Evolutionary conservation across 352 stramenopile genomes (phyloP), one percentile per base, ranked within the genome.

Genomic region (Globisporangium paroecandrum): DNA sequence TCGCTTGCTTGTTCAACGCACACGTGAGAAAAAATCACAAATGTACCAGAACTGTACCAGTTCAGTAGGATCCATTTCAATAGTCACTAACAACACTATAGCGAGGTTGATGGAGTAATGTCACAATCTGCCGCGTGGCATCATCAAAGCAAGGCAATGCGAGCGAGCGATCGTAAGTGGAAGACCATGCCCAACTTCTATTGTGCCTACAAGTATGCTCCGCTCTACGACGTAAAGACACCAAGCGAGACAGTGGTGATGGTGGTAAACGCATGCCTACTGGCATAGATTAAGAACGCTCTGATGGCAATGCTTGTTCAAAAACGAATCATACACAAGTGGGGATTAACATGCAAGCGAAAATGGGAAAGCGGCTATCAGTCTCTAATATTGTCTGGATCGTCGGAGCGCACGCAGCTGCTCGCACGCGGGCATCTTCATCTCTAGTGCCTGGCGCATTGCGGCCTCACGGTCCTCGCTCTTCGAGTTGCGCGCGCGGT

Each of bases 361-460:
- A 41, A 61, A 61, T 27, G 32, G 7, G 4, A 55, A 47, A 59
- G 22, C 32, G 13, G 13, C 29, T 32, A 32, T 32, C 29, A 32
- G 55, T 56, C 36, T 69, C 62, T 73, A 87, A 74, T 85, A 85
- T 66, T 79, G 80, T 56, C 82, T 82, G 64, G 77, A 86, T 70
- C 81, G 84, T 61, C 84, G 83, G 46, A 96, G 60, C 10, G 75
- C 73, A 22, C 87, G 83, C 57, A 96, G 69, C 68, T 96, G 76
- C 56, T 96, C 89, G 69, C 89, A 96, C 12, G 87, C 81, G 25
- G 89, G 86, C 85, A 93, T 81, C 68, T 90, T 91, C 81, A 95
- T 91, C 65, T 92, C 79, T 25, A 94, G 68, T 51, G 87, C 89
- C 69, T 85, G 82, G 15, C 82, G 80, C 85, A 96, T 92, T 20